Evolutionary conservation across 441 rosid genomes (phyloP), one percentile per base, ranked within the genome.

Genomic region (Jatropha multifida): DNA sequence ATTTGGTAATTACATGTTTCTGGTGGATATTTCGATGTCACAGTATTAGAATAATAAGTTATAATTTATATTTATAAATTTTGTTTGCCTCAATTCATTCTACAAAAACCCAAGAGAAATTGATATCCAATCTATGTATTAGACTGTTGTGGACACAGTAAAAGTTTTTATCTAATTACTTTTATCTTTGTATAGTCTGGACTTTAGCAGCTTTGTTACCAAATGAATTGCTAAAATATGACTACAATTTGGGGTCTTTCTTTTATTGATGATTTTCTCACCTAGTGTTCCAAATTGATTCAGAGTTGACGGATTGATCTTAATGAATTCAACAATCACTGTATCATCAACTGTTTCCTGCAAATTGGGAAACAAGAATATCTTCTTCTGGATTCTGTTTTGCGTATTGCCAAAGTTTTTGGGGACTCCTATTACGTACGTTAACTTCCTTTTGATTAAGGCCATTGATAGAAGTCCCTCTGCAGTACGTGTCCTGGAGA

Each of bases 331-430:
- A 83, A 87, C 71, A 85, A 78, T 82, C 77, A 62, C 85, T 83
- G 95, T 81, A 80, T 85, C 86, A 88, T 87, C 85, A 71, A 55
- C 77, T 76, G 99, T 96, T 93, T 96, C 99, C 98, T 93, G 95
- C 87, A 79, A 79, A 64, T 85, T 77, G 95, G 97, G 98, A 90
- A 93, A 90, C 94, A 92, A 88, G 83, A 88, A 72, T 89, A 85
- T 73, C 90, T 82, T 81, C 88, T 86, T 85, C 84, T 93, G 88
- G 94, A 85, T 88, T 78, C 83, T 84, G 74, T 87, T 86, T 82
- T 85, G 97, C 94, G 83, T 85, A 44, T 86, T 86, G 79, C 97
- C 91, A 51, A 89, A 79, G 81, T 87, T 87, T 79, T 82, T 90
- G 14, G 96, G 90, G 55, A 85, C 81, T 76, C 83, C 92, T 23